phyloP scores from a whole-genome alignment of 2,329 filamentous ascomycete species.

The Exophiala xenobiotica region DNA sequence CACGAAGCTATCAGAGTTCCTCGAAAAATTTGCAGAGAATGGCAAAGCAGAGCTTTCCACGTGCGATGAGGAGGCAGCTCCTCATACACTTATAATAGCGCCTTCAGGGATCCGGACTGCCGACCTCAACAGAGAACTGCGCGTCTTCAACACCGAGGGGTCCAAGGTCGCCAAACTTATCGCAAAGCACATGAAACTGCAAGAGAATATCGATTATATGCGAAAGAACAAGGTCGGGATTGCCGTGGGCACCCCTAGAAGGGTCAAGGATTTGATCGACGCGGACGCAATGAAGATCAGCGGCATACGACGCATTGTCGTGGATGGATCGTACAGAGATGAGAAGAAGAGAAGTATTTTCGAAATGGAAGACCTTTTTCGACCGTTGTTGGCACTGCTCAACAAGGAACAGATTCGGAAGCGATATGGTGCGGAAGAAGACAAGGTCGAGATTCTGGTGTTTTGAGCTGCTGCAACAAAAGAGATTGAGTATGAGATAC shows the following conservation, averaged over 20 bases:
- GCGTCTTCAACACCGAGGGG: slow-evolving; percentile 49
- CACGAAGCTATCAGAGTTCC: slow-evolving; percentile 73
- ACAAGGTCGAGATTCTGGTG: slow-evolving; percentile 23
- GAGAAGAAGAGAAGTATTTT: slow-evolving; percentile 90
- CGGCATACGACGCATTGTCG: slow-evolving; percentile 73
- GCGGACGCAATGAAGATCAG: slow-evolving; percentile 73
- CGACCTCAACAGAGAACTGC: slow-evolving; percentile 63
- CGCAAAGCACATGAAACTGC: slow-evolving; percentile 95
- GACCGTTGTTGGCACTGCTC: slow-evolving; percentile 75
- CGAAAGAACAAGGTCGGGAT: slow-evolving; percentile 71
- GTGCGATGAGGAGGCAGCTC: slow-evolving; percentile 67
- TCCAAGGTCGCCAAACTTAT: slow-evolving; percentile 85
- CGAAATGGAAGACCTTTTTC: slow-evolving; percentile 91
- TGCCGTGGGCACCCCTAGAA: slow-evolving; percentile 83
- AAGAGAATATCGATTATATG: slow-evolving; percentile 77
- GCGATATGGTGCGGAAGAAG: slow-evolving; percentile 13
- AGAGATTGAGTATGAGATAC: too few relatives aligned
- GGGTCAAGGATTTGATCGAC: slow-evolving; percentile 78
- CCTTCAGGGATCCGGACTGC: slow-evolving; percentile 82
- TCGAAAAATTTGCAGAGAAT: slow-evolving; percentile 61
- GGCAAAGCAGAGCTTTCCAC: slow-evolving; percentile 62
- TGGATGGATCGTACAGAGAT: slow-evolving; percentile 92
- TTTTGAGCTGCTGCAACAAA: slow-evolving; percentile 21
- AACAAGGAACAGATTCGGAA: slow-evolving; percentile 61
- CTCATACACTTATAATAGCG: slow-evolving; percentile 87